Percentiles rank a stretch among this genome's conserved stretches.
Conservation (phyloP, 2,329 filamentous ascomycete genomes). For the Stagonosporopsis vannaccii region DNA sequence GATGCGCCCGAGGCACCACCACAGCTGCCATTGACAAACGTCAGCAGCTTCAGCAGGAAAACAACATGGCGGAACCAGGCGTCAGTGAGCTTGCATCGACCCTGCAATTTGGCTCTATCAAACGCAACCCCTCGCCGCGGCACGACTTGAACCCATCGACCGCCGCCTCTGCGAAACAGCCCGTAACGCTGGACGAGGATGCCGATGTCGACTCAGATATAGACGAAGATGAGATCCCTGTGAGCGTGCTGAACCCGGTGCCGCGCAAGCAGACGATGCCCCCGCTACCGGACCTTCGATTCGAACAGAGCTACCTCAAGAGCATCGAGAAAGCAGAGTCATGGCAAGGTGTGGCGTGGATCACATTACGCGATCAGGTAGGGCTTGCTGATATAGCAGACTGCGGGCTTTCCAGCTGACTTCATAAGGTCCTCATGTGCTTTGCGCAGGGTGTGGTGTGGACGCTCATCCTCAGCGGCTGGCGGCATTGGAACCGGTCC, state of each 20-base stretch:
- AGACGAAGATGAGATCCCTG: slow-evolving; percentile 72
- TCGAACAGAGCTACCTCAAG: slow-evolving; percentile 97
- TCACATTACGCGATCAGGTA: slow-evolving; percentile 90
- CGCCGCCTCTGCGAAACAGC: slow-evolving; percentile 70
- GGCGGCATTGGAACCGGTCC: slow-evolving; percentile 87
- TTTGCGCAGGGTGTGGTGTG: slow-evolving; percentile 88
- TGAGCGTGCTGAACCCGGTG: slow-evolving; percentile 66
- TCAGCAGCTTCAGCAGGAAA: neutral
- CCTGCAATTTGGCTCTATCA: slow-evolving; percentile 81
- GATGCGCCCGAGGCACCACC: slow-evolving; percentile 15
- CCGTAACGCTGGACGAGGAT: slow-evolving; percentile 56
- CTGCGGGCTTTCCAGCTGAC: slow-evolving; percentile 1
- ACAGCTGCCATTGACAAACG: slow-evolving; percentile 1
- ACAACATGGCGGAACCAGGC: slow-evolving; percentile 12
- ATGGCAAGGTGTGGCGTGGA: slow-evolving; percentile 80
- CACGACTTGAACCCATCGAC: slow-evolving; percentile 86
- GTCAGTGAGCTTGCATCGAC: slow-evolving; percentile 72
- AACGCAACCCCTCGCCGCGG: slow-evolving; percentile 70
- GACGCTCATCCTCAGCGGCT: slow-evolving; percentile 83
- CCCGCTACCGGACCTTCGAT: slow-evolving; percentile 80
- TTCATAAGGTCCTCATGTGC: slow-evolving; percentile 78
- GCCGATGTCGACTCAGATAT: slow-evolving; percentile 56
- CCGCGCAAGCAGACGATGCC: slow-evolving; percentile 70
- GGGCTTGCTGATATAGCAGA: neutral
- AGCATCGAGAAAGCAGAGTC: slow-evolving; percentile 82